Percentiles rank a stretch among this genome's conserved stretches.
phyloP scores from a whole-genome alignment of 1,284 basidiomycete species.

The Moesziomyces globuligerus region DNA sequence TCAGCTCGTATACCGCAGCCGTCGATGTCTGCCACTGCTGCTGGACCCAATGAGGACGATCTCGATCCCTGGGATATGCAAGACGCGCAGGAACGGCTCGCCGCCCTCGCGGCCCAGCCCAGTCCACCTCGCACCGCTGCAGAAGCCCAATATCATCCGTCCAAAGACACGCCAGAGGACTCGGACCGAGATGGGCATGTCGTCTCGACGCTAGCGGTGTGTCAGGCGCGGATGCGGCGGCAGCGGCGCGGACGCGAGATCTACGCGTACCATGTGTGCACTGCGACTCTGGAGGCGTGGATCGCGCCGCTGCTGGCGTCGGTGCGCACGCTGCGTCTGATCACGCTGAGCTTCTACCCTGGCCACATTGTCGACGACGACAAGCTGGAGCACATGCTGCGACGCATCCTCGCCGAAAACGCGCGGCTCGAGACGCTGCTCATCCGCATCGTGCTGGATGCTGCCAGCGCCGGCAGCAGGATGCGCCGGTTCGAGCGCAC shows the following conservation, averaged over 20 bases:
- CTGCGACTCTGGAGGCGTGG: slow-evolving; percentile 41
- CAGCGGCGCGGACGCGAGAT: slow-evolving; percentile 21
- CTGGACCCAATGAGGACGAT: slow-evolving; percentile 42
- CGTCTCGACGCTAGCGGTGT: not conserved
- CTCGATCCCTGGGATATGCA: slow-evolving; percentile 51
- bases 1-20: not conserved
- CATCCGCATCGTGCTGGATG: slow-evolving; percentile 38
- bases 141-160: not conserved
- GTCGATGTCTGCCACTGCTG: not conserved
- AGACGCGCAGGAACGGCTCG: slow-evolving; percentile 38
- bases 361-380: slow-evolving; percentile 49
- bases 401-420: slow-evolving; percentile 35
- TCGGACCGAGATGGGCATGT: not conserved
- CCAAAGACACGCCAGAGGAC: not conserved
- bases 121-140: not conserved
- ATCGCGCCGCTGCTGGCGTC: slow-evolving; percentile 37
- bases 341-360: slow-evolving; percentile 48
- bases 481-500: slow-evolving; percentile 41
- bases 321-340: slow-evolving; percentile 31
- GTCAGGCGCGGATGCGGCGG: not conserved
- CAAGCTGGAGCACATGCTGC: slow-evolving; percentile 49
- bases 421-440: slow-evolving; percentile 26
- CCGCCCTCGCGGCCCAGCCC: slow-evolving; percentile 15
- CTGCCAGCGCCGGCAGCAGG: slow-evolving; percentile 26
- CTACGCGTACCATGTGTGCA: slow-evolving; percentile 47